Percentiles rank a stretch among this genome's conserved stretches.
Evolutionary conservation across 2,329 filamentous ascomycete species (phyloP).

Genomic region (Decorospora gaudefroyi): DNA sequence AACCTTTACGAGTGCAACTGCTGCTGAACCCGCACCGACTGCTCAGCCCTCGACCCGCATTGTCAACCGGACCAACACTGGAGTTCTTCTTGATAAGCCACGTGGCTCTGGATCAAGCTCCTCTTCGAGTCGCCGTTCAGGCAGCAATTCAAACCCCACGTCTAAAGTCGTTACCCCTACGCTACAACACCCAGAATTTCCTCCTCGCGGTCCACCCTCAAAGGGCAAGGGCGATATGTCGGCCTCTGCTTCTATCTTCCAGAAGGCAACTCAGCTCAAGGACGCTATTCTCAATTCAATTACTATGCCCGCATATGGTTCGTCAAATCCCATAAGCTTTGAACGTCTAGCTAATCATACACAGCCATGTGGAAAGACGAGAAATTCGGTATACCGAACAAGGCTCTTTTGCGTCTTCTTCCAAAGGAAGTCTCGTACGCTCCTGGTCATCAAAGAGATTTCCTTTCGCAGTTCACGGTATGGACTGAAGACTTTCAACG

Average conservation of each 20-base stretch:
- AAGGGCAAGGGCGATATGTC: conserved; percentile 54
- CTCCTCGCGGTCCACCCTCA: conserved; percentile 68
- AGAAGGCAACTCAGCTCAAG: conserved; percentile 75
- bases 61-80: conserved; percentile 50
- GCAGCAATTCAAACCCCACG: conserved; percentile 38
- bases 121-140: conserved; percentile 43
- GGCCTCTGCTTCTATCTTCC: conserved; percentile 66
- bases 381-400: conserved; percentile 73
- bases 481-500: conserved; percentile 70
- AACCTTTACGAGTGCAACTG: conserved; percentile 67
- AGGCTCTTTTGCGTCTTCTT: conserved; percentile 57
- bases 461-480: conserved; percentile 64
- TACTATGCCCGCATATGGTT: conserved; percentile 69
- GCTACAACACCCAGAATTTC: conserved; percentile 64
- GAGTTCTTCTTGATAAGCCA: conserved; percentile 37
- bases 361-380: conserved; percentile 78
- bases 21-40: conserved; percentile 18
- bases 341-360: not conserved
- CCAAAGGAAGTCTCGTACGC: conserved; percentile 47
- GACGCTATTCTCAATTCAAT: conserved; percentile 77
- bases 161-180: conserved; percentile 58
- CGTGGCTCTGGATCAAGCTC: conserved; percentile 49
- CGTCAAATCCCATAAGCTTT: conserved; percentile 7
- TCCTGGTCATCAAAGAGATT: conserved; percentile 51
- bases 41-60: conserved; percentile 45